Base-by-base conservation (phyloP, 2,329 filamentous ascomycete genomes). In the Amphichorda felina region DNA sequence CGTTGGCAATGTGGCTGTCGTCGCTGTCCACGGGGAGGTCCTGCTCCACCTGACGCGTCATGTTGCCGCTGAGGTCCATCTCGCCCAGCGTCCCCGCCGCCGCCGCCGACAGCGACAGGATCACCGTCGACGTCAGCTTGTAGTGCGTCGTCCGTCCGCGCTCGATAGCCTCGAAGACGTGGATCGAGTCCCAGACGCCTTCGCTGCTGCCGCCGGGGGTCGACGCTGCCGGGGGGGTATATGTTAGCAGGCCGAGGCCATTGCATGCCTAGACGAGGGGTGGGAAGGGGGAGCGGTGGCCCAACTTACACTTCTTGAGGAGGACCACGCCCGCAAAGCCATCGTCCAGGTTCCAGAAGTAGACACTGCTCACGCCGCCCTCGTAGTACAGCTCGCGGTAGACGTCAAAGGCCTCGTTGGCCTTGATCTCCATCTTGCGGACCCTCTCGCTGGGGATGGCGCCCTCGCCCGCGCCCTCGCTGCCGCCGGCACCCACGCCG, bases 321-420 rank as follows among this genome's bases (percentile, higher is more conserved):
- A 98, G 61, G 38, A 98, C 88, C 2, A 95, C 91, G 1, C 91
- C 91, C 0, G 91, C 91, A 55, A 98, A 98, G 8, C 91, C 91
- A 59, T 98, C 91, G 50, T 98, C 91, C 56, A 96, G 64, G 55
- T 95, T 91, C 91, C 91, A 98, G 43, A 98, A 84, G 61, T 98
- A 98, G 27, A 96, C 91, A 53, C 84, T 93, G 47, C 85, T 91
- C 41, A 94, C 85, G 19, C 91, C 89, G 4, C 91, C 91, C 64
- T 96, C 91, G 55, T 94, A 94, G 64, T 94, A 98, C 61, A 98
- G 65, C 59, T 96, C 89, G 43, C 91, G 70, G 62, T 98, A 98
- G 37, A 96, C 79, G 60, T 98, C 91, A 62, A 98, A 94, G 5
- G 87, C 89, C 60, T 94, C 86, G 55, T 96, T 96, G 36, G 91